phyloP scores from a whole-genome alignment of 164 flowering plant genomes.

The Warburgia ugandensis region DNA sequence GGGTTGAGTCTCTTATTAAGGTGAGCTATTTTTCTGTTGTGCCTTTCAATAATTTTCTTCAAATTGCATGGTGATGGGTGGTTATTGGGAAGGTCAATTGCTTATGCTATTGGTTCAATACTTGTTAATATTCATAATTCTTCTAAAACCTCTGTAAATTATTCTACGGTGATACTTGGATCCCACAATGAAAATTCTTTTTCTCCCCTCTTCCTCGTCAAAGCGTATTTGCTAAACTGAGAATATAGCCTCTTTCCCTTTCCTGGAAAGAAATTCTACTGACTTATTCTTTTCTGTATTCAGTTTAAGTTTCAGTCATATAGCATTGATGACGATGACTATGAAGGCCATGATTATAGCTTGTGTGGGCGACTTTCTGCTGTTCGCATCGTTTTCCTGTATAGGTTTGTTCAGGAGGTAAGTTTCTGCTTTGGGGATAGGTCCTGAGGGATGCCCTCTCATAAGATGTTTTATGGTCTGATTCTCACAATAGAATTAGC shows the following conservation, averaged over 20 bases:
- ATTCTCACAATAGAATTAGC: no score
- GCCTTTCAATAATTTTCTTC: neutral
- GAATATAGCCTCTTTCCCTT: no score
- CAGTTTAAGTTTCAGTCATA: constrained; percentile 90
- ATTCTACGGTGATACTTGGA: neutral
- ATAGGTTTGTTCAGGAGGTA: constrained; percentile 96
- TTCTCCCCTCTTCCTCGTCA: neutral
- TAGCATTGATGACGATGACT: constrained; percentile 85
- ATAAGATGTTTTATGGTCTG: no score
- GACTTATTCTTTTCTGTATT: constrained; percentile 2
- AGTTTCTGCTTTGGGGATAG: constrained; percentile 7
- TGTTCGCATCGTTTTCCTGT: constrained; percentile 89
- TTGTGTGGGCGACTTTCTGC: constrained; percentile 82
- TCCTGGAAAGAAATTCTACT: neutral
- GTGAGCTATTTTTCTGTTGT: constrained; percentile 24
- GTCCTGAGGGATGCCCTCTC: no score
- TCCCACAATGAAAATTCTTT: neutral
- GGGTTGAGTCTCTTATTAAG: constrained; percentile 86
- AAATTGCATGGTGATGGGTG: no score
- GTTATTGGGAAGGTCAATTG: no score
- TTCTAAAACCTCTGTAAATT: neutral
- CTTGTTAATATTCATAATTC: neutral
- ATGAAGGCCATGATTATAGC: constrained; percentile 92
- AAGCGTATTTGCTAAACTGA: no score
- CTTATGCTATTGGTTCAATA: neutral